Conservation (phyloP, 768 basidiomycete species). For the Coprinellus micaceus region DNA sequence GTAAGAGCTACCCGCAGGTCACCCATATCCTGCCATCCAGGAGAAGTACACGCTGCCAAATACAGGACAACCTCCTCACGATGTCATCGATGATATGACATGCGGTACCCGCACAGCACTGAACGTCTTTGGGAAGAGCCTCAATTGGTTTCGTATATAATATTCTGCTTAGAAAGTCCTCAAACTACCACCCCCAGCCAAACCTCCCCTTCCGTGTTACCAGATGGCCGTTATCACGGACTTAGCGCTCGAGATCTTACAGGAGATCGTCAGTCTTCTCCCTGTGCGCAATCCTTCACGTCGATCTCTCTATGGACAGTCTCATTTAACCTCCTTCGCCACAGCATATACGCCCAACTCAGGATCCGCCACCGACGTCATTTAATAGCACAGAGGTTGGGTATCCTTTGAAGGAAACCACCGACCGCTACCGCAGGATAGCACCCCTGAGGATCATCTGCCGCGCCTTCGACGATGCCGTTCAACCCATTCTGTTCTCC, state of each 20-base stretch:
- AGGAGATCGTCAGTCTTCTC: background rate
- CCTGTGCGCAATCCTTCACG: background rate
- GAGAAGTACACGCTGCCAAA: too few species aligned
- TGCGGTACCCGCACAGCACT: too few species aligned
- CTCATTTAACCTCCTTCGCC: background rate
- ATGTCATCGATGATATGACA: too few species aligned
- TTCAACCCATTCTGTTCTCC: constrained; percentile 1
- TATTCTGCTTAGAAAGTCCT: too few species aligned
- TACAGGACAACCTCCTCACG: too few species aligned
- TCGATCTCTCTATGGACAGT: background rate
- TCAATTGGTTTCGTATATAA: too few species aligned
- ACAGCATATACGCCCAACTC: background rate
- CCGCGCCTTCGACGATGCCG: background rate
- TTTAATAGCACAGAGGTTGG: background rate
- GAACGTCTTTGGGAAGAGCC: too few species aligned
- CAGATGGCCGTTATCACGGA: background rate
- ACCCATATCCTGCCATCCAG: too few species aligned
- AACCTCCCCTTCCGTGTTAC: background rate
- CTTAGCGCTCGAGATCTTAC: background rate
- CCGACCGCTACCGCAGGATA: background rate
- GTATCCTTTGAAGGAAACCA: background rate
- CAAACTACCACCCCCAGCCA: too few species aligned
- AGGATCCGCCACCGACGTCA: background rate
- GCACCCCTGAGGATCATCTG: background rate
- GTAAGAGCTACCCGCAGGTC: too few species aligned